Conservation (phyloP, 768 basidiomycete species). For the Leccinum ochraceum region DNA sequence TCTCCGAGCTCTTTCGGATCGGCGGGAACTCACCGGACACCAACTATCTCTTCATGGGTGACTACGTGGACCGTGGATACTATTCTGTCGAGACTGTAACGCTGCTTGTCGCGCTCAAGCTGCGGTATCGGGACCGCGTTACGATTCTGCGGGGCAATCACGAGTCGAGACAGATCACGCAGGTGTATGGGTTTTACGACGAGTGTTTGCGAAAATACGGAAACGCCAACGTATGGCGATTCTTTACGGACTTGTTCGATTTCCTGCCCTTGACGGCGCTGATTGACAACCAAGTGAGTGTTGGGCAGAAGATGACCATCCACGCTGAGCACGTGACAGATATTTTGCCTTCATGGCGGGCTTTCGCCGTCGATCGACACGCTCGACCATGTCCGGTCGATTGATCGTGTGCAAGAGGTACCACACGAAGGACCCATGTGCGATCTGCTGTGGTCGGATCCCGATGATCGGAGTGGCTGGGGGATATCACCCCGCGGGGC, state of each 20-base stretch:
- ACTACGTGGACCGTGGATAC: slow-evolving; percentile 99
- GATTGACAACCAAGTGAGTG: slow-evolving; percentile 97
- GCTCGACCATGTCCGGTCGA: slow-evolving; percentile 97
- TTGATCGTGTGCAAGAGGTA: slow-evolving; percentile 98
- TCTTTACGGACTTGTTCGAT: slow-evolving; percentile 98
- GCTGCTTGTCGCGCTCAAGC: slow-evolving; percentile 93
- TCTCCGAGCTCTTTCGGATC: slow-evolving; percentile 97
- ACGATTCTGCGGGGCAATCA: slow-evolving; percentile 98
- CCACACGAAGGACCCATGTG: slow-evolving; percentile 99
- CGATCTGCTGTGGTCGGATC: slow-evolving; percentile 98
- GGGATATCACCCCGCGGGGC: slow-evolving; percentile 98
- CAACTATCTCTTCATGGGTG: slow-evolving; percentile 99
- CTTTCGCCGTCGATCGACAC: slow-evolving; percentile 99
- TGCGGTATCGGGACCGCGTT: slow-evolving; percentile 97
- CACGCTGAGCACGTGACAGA: slow-evolving; percentile 48
- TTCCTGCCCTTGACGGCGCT: slow-evolving; percentile 96
- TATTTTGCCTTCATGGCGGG: slow-evolving; percentile 98
- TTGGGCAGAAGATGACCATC: neutral
- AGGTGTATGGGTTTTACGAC: slow-evolving; percentile 99
- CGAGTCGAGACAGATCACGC: slow-evolving; percentile 99
- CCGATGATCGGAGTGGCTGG: slow-evolving; percentile 99
- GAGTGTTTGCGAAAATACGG: slow-evolving; percentile 99
- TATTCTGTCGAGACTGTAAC: slow-evolving; percentile 99
- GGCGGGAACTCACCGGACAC: slow-evolving; percentile 99
- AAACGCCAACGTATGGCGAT: slow-evolving; percentile 99